Evolutionary conservation across 2,329 filamentous ascomycete species (phyloP).

Genomic region (Bipolaris sorokiniana): DNA sequence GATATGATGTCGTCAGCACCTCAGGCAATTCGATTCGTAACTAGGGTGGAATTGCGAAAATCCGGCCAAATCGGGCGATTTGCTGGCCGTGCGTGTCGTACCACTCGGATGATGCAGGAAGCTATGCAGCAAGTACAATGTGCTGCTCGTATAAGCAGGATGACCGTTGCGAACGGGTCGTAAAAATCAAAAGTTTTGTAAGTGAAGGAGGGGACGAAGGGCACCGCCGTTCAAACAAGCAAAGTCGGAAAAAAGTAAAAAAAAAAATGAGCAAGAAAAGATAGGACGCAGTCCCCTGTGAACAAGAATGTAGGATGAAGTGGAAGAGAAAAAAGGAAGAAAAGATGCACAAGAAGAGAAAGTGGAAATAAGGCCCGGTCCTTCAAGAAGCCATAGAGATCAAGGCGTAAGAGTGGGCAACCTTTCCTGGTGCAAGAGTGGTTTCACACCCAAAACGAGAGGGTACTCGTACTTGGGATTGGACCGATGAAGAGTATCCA

Average conservation of each 20-base stretch:
- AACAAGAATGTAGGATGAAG: not conserved
- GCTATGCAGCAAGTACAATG: not conserved
- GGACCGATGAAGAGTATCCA: slow-evolving; percentile 28
- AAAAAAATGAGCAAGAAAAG: slow-evolving; percentile 6
- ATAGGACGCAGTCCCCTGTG: slow-evolving; percentile 5
- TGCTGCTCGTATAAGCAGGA: slow-evolving; percentile 14
- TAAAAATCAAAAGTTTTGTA: not conserved
- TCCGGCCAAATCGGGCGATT: slow-evolving; percentile 13
- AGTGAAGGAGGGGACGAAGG: slow-evolving; percentile 25
- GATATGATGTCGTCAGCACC: slow-evolving; percentile 1
- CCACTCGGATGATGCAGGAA: slow-evolving; percentile 15
- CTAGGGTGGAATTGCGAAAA: not conserved
- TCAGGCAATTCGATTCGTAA: slow-evolving; percentile 1
- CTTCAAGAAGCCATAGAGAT: slow-evolving; percentile 27
- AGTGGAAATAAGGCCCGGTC: not conserved
- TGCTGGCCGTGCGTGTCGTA: slow-evolving; percentile 18
- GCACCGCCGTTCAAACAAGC: slow-evolving; percentile 21
- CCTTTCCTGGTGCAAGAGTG: slow-evolving; percentile 26
- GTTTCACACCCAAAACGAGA: slow-evolving; percentile 34
- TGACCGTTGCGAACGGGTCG: slow-evolving; percentile 7
- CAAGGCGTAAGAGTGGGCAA: slow-evolving; percentile 17
- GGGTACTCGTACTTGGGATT: slow-evolving; percentile 5
- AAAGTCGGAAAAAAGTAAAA: slow-evolving; percentile 2
- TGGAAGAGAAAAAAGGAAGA: not conserved
- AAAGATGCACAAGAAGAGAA: not conserved